Conservation (phyloP, 495 filamentous ascomycete genomes). For the Hypoxylon lienhwacheense region DNA sequence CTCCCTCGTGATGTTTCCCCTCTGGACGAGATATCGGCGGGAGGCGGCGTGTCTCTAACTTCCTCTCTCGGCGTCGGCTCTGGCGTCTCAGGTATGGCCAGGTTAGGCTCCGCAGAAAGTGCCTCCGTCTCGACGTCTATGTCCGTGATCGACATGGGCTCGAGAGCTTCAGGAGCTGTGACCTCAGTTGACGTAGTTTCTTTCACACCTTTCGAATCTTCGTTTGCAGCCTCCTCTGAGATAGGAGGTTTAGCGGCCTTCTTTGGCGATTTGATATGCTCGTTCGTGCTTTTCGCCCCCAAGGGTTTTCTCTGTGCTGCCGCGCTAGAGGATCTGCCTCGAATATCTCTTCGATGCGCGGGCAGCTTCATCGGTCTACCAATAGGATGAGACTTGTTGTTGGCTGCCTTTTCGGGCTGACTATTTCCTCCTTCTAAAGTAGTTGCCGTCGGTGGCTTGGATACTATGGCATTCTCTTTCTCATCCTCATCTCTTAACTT, state of each 20-base stretch:
- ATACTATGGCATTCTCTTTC: conserved; percentile 36
- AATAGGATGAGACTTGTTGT: conserved; percentile 18
- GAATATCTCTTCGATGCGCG: conserved; percentile 23
- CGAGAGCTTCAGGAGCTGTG: conserved; percentile 18
- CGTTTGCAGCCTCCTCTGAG: conserved; percentile 32
- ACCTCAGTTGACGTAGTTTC: conserved; percentile 30
- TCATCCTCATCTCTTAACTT: conserved; percentile 41
- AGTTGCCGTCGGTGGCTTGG: conserved; percentile 6
- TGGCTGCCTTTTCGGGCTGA: conserved; percentile 20
- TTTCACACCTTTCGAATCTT: conserved; percentile 18
- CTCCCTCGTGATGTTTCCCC: conserved; percentile 59
- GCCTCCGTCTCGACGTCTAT: conserved; percentile 41
- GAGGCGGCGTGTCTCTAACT: conserved; percentile 58
- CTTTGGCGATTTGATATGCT: conserved; percentile 47
- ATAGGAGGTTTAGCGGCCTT: conserved; percentile 37
- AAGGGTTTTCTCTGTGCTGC: conserved; percentile 44
- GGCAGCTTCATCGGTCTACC: conserved; percentile 40
- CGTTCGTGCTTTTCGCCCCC: conserved; percentile 51
- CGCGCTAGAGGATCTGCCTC: conserved; percentile 30
- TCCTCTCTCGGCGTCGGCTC: conserved; percentile 34
- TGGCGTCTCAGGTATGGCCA: conserved; percentile 44
- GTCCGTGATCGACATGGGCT: conserved; percentile 14
- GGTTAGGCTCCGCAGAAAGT: conserved; percentile 34
- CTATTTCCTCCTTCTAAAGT: conserved; percentile 13
- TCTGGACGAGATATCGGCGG: conserved; percentile 53